Conservation (phyloP, 148 eudicot genomes). For the Gaultheria prostrata region DNA sequence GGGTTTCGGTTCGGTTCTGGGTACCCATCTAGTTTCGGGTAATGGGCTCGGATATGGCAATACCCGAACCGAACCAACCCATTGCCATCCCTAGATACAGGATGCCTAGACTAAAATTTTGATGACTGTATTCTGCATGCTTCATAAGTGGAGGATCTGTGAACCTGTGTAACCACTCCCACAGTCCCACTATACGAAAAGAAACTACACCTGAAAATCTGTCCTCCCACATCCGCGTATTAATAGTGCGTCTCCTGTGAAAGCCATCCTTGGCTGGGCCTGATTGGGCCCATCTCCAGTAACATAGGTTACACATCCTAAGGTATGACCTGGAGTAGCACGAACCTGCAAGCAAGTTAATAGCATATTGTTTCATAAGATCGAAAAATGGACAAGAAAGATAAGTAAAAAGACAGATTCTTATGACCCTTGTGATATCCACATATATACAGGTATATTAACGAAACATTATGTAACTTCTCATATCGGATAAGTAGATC, state of each 20-base stretch:
- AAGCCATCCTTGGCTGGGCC: constrained; percentile 91
- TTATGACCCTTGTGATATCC: not conserved
- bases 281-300: constrained; percentile 88
- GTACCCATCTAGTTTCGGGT: no score
- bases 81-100: no score
- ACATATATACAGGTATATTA: not conserved
- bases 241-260: constrained; percentile 88
- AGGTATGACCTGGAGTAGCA: constrained; percentile 93
- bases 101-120: constrained; percentile 4
- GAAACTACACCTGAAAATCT: constrained; percentile 75
- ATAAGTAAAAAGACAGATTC: not conserved
- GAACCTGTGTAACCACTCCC: not conserved
- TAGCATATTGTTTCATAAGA: not conserved
- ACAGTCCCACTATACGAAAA: not conserved
- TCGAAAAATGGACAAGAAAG: not conserved
- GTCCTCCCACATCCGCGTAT: constrained; percentile 99
- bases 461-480: not conserved
- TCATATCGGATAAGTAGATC: not conserved
- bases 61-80: no score
- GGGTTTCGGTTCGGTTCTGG: no score
- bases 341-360: constrained; percentile 60
- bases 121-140: not conserved
- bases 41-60: no score
- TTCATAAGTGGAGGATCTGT: not conserved
- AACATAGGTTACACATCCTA: constrained; percentile 91